Conservation (phyloP, 192 early-diverging fungal genomes). For the Lobosporangium transversale region DNA sequence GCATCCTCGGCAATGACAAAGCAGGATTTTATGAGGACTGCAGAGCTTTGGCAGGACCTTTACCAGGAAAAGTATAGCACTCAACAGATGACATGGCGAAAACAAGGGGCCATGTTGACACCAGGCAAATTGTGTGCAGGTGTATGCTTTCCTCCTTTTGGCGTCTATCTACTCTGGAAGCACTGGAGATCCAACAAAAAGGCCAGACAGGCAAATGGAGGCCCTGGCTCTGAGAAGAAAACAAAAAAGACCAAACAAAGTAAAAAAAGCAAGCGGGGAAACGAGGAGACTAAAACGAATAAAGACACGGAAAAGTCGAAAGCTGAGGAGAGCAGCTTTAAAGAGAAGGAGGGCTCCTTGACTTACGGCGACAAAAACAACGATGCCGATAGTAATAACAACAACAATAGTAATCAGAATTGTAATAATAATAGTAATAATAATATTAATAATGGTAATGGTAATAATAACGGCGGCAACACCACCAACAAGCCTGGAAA, state of each 20-base stretch:
- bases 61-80: constrained; percentile 58
- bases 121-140: constrained; percentile 30
- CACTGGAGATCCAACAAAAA: constrained; percentile 28
- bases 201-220: constrained; percentile 8
- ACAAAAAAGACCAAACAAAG: background rate
- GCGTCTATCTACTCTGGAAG: constrained; percentile 31
- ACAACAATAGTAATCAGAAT: background rate
- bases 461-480: background rate
- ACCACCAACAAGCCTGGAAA: background rate
- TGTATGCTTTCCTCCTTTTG: constrained; percentile 45
- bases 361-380: background rate
- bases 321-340: background rate
- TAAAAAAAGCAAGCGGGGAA: background rate
- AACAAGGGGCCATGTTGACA: constrained; percentile 25
- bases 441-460: too few relatives aligned
- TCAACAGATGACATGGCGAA: constrained; percentile 26
- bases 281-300: too few relatives aligned
- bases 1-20: constrained; percentile 43
- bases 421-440: too few relatives aligned
- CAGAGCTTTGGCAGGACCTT: constrained; percentile 59
- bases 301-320: constrained; percentile 1
- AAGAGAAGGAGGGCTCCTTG: background rate
- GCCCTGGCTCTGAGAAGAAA: background rate
- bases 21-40: constrained; percentile 55
- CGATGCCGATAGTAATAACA: background rate